These are phyloP conservation scores for Aspergillus jensenii DNA, from an alignment of 2,329 filamentous ascomycete species.

Conservation along the genomic window DNA sequence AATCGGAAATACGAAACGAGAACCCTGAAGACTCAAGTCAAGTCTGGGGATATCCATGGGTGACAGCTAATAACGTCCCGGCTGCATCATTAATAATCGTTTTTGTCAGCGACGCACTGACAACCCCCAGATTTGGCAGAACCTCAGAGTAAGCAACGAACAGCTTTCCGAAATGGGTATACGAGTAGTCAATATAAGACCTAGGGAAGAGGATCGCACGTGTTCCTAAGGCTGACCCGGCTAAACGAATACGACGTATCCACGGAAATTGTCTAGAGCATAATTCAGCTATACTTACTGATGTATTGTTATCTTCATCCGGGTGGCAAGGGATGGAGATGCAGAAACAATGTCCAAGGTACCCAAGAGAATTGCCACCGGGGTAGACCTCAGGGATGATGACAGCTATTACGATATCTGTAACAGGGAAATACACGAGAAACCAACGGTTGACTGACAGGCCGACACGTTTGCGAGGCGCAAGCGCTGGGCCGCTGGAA, in stretches of 20 bases:
- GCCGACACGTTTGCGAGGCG: slow-evolving; percentile 1
- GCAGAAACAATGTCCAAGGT: neutral
- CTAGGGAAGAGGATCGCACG: neutral
- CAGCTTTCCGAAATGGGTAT: neutral
- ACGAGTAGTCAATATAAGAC: neutral
- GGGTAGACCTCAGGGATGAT: neutral
- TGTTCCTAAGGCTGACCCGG: neutral
- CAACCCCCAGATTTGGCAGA: neutral
- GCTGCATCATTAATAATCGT: neutral
- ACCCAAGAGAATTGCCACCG: no score
- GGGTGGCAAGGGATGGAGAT: neutral
- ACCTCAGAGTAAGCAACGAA: neutral
- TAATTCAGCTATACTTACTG: neutral
- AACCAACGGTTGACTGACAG: neutral
- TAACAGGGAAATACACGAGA: neutral
- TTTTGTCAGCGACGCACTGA: neutral
- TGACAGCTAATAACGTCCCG: neutral
- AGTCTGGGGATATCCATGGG: neutral
- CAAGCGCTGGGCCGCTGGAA: neutral
- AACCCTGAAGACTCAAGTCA: neutral
- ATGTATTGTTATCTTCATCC: no score
- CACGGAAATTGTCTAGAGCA: neutral
- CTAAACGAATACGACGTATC: neutral
- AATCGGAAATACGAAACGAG: neutral
- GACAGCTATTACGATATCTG: neutral